phyloP scores from a whole-genome alignment of 1,284 basidiomycete genomes.

The Cystobasidium pallidum region DNA sequence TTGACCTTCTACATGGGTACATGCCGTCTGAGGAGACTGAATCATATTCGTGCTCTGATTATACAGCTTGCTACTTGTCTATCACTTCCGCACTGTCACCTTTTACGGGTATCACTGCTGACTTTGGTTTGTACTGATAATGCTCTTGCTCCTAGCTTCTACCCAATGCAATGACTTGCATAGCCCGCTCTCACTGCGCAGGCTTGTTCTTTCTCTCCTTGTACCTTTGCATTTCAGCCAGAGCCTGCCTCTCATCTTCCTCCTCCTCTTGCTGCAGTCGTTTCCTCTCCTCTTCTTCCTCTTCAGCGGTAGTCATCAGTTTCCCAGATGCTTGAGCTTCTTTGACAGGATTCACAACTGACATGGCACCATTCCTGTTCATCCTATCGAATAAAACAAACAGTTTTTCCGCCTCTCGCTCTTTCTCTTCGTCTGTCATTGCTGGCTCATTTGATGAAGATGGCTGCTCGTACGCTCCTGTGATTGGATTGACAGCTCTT shows the following conservation, averaged over 20 bases:
- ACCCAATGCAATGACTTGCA: neutral
- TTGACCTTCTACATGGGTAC: too few species aligned
- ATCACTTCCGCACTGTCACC: neutral
- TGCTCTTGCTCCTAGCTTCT: too few species aligned
- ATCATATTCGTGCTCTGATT: too few species aligned
- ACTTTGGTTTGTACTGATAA: too few species aligned
- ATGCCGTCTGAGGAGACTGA: too few species aligned
- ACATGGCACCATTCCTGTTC: conserved; percentile 65
- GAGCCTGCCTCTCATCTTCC: conserved; percentile 53
- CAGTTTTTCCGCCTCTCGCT: conserved; percentile 82
- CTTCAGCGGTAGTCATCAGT: conserved; percentile 52
- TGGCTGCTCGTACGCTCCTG: conserved; percentile 64
- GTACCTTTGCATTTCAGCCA: conserved; percentile 46
- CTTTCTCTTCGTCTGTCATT: conserved; percentile 91
- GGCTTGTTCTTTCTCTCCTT: conserved; percentile 36
- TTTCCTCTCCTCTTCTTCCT: conserved; percentile 67
- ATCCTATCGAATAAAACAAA: conserved; percentile 86
- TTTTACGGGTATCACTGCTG: too few species aligned
- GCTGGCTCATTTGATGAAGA: conserved; percentile 55
- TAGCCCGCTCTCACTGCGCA: neutral
- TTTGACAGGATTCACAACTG: conserved; percentile 52
- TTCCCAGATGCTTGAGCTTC: conserved; percentile 48
- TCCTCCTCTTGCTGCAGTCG: conserved; percentile 70
- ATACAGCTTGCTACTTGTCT: neutral
- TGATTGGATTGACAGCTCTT: conserved; percentile 73